Evolutionary conservation across 345 rosid species (phyloP), one percentile per base, ranked within the genome.

Genomic region (Mercurialis annua): DNA sequence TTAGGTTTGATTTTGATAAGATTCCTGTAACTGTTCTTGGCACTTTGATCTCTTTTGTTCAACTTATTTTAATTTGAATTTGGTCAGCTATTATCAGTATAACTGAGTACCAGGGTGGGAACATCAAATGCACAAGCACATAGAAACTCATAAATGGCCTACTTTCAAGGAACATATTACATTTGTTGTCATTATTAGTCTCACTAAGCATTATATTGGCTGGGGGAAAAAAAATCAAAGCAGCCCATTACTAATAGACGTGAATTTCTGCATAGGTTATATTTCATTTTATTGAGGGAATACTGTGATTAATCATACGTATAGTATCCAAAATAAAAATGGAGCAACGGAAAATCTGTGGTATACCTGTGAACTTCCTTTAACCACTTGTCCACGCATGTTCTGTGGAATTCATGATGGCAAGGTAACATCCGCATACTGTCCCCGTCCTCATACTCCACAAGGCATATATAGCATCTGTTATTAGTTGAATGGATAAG

Each of bases 311-410:
- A 2, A 34, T 14, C 1, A 10, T 43, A 53, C 20, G 43, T 30
- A 51, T 12, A 54, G 50, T 44, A 40, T 21, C 21, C 24, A 50
- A 43, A 54, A 14, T 34, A 10, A 18, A 3, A 33, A 43, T 40
- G 33, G 30, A 42, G 42, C 7, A n/a, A 47, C 58, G 7, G 31
- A 23, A 31, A 2, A 44, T 49, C 51, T 48, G 16, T 18, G n/a
- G n/a, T 47, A 49, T 86, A 94, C 99, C 99, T 94, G 83, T 94
- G 99, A 69, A 94, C 85, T 88, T 94, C 97, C 73, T 86, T 94
- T 46, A 94, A 93, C 99, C 99, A 94, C 78, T 86, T 94, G 79
- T 94, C 99, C 66, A 94, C 75, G 69, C 97, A 94, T 21, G 85
- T 71, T 68, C 73, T 84, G 54, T 94, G 99, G 66, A 91, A 94